Evolutionary conservation across 2,329 filamentous ascomycete genomes (phyloP).

Genomic region (Penicillium sp.): DNA sequence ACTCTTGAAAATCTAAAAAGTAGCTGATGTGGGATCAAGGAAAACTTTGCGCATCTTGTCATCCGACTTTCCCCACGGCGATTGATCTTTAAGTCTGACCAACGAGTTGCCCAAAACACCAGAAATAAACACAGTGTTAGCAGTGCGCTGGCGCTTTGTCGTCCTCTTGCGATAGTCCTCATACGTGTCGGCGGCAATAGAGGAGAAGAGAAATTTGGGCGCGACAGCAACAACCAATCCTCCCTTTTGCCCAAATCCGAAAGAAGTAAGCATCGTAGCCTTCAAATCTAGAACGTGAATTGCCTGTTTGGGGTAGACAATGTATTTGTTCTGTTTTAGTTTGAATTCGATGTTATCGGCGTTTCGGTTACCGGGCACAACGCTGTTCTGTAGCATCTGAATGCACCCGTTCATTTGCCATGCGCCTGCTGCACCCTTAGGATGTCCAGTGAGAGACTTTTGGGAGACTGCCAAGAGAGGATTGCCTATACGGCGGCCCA

Average conservation of each 20-base stretch:
- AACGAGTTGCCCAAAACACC: background rate
- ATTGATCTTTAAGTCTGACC: background rate
- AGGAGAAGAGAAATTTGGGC: slow-evolving; percentile 78
- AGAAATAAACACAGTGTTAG: background rate
- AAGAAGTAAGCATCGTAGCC: slow-evolving; percentile 96
- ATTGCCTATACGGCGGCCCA: slow-evolving; percentile 94
- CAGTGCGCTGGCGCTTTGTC: background rate
- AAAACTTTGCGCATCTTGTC: slow-evolving; percentile 1
- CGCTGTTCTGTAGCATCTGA: slow-evolving; percentile 87
- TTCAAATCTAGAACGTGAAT: slow-evolving; percentile 98
- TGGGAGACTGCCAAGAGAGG: slow-evolving; percentile 69
- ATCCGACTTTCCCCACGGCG: slow-evolving; percentile 3
- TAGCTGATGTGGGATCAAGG: background rate
- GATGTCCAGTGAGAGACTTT: slow-evolving; percentile 97
- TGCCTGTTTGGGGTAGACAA: slow-evolving; percentile 89
- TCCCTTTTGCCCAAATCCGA: slow-evolving; percentile 98
- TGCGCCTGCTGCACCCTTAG: slow-evolving; percentile 96
- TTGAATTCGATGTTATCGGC: slow-evolving; percentile 94
- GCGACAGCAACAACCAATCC: slow-evolving; percentile 95
- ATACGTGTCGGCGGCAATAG: background rate
- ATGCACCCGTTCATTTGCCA: slow-evolving; percentile 99
- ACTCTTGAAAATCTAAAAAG: background rate
- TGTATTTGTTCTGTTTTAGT: slow-evolving; percentile 97
- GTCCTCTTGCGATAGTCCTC: background rate
- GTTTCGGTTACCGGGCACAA: slow-evolving; percentile 96